Percentiles rank a stretch among this genome's conserved stretches.
Conservation (phyloP, 2,329 filamentous ascomycete species). For the Alternaria atra region DNA sequence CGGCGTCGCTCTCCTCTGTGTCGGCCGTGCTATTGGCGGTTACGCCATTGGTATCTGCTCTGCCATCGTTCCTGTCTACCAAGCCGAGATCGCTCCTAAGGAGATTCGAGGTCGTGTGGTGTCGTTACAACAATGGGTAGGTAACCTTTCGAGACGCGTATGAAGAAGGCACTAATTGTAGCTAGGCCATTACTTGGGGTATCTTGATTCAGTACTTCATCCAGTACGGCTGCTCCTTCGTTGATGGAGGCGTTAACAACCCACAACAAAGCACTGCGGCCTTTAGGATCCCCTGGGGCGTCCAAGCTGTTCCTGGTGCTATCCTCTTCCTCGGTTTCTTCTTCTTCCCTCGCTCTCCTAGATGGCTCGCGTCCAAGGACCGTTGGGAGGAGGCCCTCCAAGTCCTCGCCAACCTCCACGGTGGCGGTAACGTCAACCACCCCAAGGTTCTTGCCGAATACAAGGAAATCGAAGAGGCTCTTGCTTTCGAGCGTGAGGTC, state of each 20-base stretch:
- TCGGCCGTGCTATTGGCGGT: slow-evolving; percentile 78
- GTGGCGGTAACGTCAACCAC: slow-evolving; percentile 63
- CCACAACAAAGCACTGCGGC: slow-evolving; percentile 55
- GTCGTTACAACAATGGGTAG: slow-evolving; percentile 59
- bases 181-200: slow-evolving; percentile 69
- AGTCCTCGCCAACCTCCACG: slow-evolving; percentile 65
- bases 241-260: slow-evolving; percentile 56
- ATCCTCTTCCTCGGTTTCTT: slow-evolving; percentile 53
- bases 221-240: slow-evolving; percentile 68
- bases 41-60: slow-evolving; percentile 88
- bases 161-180: neutral
- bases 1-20: slow-evolving; percentile 55
- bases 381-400: slow-evolving; percentile 72
- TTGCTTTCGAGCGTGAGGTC: slow-evolving; percentile 64
- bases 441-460: slow-evolving; percentile 71
- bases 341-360: slow-evolving; percentile 63
- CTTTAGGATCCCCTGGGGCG: slow-evolving; percentile 55
- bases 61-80: slow-evolving; percentile 91
- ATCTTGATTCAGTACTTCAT: slow-evolving; percentile 70
- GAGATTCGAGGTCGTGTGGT: slow-evolving; percentile 66
- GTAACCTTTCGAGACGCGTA: neutral
- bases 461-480: slow-evolving; percentile 66
- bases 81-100: slow-evolving; percentile 77
- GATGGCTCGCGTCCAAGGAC: slow-evolving; percentile 75
- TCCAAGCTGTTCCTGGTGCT: slow-evolving; percentile 54